Conservation (phyloP, 1,284 basidiomycete genomes). For the Sanguinoderma infundibulare region DNA sequence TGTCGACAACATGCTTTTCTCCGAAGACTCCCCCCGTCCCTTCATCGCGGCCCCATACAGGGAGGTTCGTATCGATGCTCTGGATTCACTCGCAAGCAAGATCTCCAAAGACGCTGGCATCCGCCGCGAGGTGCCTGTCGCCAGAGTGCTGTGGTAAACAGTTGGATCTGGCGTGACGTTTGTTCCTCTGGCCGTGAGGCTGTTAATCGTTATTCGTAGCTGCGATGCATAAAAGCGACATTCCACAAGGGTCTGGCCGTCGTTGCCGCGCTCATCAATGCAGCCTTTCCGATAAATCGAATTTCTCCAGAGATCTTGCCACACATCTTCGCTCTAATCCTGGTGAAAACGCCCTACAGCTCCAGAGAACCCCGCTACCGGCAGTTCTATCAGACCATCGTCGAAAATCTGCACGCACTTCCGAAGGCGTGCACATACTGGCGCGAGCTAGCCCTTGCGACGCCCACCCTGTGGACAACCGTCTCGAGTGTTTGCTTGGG, state of each 20-base stretch:
- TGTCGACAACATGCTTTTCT: neutral
- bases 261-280: neutral
- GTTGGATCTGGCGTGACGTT: neutral
- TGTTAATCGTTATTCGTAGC: neutral
- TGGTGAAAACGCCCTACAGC: neutral
- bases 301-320: conserved; percentile 1
- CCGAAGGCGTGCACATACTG: neutral
- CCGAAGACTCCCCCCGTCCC: neutral
- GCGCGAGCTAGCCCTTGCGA: neutral
- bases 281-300: conserved; percentile 1
- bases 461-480: neutral
- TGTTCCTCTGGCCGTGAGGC: neutral
- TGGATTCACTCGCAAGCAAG: neutral
- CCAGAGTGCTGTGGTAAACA: too few species aligned
- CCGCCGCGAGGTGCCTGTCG: neutral
- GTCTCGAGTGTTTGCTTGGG: neutral
- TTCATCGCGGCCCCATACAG: neutral
- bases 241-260: neutral
- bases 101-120: neutral
- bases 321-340: neutral
- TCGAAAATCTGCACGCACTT: neutral
- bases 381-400: neutral
- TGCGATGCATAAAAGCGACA: neutral
- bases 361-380: too few species aligned
- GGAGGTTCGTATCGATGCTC: neutral